Evolutionary conservation across 768 basidiomycete species (phyloP).

Genomic region (Sistotremastrum suecicum): DNA sequence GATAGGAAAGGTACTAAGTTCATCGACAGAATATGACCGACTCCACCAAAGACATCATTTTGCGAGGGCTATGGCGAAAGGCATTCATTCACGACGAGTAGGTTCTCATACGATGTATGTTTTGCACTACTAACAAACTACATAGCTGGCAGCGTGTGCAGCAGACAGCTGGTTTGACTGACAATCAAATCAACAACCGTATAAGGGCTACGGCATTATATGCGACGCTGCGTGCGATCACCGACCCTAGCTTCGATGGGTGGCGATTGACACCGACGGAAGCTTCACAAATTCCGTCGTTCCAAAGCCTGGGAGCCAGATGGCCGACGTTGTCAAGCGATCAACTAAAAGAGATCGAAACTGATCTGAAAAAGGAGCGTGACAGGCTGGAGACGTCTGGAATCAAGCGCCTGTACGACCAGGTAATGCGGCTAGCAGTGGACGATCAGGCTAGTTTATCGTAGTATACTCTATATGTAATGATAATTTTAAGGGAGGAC

Average conservation of each 20-base stretch:
- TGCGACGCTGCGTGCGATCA: constrained; percentile 39
- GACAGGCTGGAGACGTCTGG: constrained; percentile 40
- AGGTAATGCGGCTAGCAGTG: constrained; percentile 47
- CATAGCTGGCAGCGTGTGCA: constrained; percentile 66
- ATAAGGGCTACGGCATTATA: constrained; percentile 66
- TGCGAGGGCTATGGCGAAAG: constrained; percentile 73
- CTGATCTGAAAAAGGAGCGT: constrained; percentile 52
- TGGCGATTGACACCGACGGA: constrained; percentile 42
- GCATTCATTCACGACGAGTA: constrained; percentile 85
- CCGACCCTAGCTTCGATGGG: constrained; percentile 25
- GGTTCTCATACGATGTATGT: constrained; percentile 14
- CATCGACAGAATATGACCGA: constrained; percentile 48
- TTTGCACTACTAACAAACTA: background rate
- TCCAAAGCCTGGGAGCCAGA: constrained; percentile 48
- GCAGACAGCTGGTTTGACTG: constrained; percentile 60
- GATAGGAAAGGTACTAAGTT: background rate
- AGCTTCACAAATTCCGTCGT: constrained; percentile 43
- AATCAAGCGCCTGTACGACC: constrained; percentile 45
- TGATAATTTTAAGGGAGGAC: background rate
- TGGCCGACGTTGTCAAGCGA: constrained; percentile 65
- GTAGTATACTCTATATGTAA: background rate
- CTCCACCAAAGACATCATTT: constrained; percentile 50
- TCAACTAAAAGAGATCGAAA: constrained; percentile 39
- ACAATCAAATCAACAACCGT: constrained; percentile 60
- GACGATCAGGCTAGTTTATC: constrained; percentile 18